Evolutionary conservation across 2,329 filamentous ascomycete species (phyloP), one percentile per base, ranked within the genome.

Genomic region (Colletotrichum sp.): DNA sequence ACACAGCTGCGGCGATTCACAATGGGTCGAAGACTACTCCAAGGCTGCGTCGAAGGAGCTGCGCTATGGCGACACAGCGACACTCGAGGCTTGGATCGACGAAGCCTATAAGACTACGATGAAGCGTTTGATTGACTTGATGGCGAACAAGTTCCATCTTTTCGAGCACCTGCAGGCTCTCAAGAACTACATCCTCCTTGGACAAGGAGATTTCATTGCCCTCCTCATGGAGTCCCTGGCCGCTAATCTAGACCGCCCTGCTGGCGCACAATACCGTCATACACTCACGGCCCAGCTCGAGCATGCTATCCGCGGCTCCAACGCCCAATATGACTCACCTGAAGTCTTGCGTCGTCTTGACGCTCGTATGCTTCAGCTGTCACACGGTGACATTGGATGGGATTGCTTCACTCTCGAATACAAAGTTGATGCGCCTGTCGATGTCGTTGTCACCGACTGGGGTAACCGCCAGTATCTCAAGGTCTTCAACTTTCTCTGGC

Each of bases 331-430:
- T 82, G 97, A 99, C 84, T 94, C 94, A 6, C 92, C 95, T 2
- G 98, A 99, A 82, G 96, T 99, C 7, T 91, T 99, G 32, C 93
- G 95, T 7, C 92, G 97, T 13, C 90, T 99, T 5, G 97, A 99
- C 84, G 96, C 97, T n/a, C 94, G 98, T 77, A 99, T 99, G 96
- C 90, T 99, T 55, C 96, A 99, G 85, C 90, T 99, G 8, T 98
- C 94, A 10, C 96, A 98, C 80, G 97, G 97, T 67, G 97, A 99
- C 81, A 99, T 98, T 69, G 97, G 97, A 66, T 99, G 97, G 97
- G 97, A 99, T 82, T 98, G 98, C 82, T 99, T 99, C 85, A 99
- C 97, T 0, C 92, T 99, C 10, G 98, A 99, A 83, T 99, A 99
- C 87, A 98, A 99, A 84, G 97, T 99, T 79, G 96, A 98, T 83